Evolutionary conservation across 805 yeast species (phyloP).

Genomic region (Citeromyces matritensis): DNA sequence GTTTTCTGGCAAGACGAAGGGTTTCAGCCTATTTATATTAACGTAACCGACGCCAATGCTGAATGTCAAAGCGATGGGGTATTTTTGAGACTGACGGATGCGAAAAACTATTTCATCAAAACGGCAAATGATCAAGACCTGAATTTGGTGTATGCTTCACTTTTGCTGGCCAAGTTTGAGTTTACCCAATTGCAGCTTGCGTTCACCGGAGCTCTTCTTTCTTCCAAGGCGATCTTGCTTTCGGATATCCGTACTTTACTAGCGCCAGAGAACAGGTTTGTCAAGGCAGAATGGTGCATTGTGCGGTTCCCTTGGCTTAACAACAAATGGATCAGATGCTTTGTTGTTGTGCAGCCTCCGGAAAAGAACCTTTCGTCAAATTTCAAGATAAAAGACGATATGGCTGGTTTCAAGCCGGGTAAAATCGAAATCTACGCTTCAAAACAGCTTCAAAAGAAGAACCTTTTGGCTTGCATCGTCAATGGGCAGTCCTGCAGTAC

Average conservation of each 20-base stretch:
- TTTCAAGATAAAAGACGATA: slow-evolving; percentile 1
- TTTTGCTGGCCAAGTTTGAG: slow-evolving; percentile 42
- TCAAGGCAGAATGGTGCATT: slow-evolving; percentile 47
- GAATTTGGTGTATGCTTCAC: slow-evolving; percentile 22
- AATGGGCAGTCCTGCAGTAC: slow-evolving; percentile 29
- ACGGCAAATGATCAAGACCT: slow-evolving; percentile 12
- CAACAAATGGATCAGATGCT: slow-evolving; percentile 44
- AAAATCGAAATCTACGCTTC: slow-evolving; percentile 36
- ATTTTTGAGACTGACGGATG: slow-evolving; percentile 12
- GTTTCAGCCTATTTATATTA: slow-evolving; percentile 34
- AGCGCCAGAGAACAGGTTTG: slow-evolving; percentile 28
- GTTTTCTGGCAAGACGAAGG: slow-evolving; percentile 27
- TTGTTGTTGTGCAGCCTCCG: slow-evolving; percentile 30
- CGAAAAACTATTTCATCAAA: slow-evolving; percentile 9
- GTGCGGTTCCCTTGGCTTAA: slow-evolving; percentile 43
- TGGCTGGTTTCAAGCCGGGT: slow-evolving; percentile 25
- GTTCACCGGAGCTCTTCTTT: slow-evolving; percentile 48
- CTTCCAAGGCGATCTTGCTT: slow-evolving; percentile 38
- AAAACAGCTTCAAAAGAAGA: slow-evolving; percentile 31
- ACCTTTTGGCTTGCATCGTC: slow-evolving; percentile 32
- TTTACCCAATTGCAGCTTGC: slow-evolving; percentile 40
- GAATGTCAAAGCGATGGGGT: no score
- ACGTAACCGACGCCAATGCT: slow-evolving; percentile 34
- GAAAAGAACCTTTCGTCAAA: slow-evolving; percentile 7
- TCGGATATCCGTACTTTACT: slow-evolving; percentile 45